A percentile compares a stretch with the other conserved stretches of the same genome.
phyloP scores from a whole-genome alignment of 225 moss, liverwort and hornwort genomes.

The Polytrichum formosum region DNA sequence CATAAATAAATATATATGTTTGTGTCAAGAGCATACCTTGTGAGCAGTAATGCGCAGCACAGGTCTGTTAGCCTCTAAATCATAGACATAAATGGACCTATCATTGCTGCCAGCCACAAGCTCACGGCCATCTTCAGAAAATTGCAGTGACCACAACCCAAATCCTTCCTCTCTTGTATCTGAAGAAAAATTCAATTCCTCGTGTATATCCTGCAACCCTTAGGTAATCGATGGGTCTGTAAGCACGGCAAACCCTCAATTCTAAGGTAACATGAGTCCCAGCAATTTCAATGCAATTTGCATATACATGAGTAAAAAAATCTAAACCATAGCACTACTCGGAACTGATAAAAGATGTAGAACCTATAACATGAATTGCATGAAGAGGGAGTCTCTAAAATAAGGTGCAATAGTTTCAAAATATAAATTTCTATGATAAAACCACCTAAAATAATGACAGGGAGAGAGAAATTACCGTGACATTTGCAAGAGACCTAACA shows the following conservation, averaged over 20 bases:
- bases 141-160: conserved; percentile 92
- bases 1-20: too few relatives aligned
- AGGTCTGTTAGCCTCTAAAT: conserved; percentile 72
- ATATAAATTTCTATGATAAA: too few relatives aligned
- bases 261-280: too few relatives aligned
- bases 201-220: conserved; percentile 78
- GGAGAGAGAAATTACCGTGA: conserved; percentile 54
- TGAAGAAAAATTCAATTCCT: conserved; percentile 70
- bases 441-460: too few relatives aligned
- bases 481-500: conserved; percentile 77
- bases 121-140: conserved; percentile 87
- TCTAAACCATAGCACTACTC: too few relatives aligned
- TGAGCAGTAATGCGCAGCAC: conserved; percentile 68
- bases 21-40: conserved; percentile 30
- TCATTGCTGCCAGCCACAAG: conserved; percentile 92
- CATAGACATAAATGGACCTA: conserved; percentile 76
- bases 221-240: not conserved
- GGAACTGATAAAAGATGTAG: too few relatives aligned
- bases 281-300: too few relatives aligned
- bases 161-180: conserved; percentile 45
- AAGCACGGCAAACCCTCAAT: not conserved
- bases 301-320: too few relatives aligned
- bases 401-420: too few relatives aligned
- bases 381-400: too few relatives aligned
- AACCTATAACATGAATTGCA: too few relatives aligned